Evolutionary conservation across 345 rosid genomes (phyloP), one percentile per base, ranked within the genome.

Genomic region (Boechera divaricarpa): DNA sequence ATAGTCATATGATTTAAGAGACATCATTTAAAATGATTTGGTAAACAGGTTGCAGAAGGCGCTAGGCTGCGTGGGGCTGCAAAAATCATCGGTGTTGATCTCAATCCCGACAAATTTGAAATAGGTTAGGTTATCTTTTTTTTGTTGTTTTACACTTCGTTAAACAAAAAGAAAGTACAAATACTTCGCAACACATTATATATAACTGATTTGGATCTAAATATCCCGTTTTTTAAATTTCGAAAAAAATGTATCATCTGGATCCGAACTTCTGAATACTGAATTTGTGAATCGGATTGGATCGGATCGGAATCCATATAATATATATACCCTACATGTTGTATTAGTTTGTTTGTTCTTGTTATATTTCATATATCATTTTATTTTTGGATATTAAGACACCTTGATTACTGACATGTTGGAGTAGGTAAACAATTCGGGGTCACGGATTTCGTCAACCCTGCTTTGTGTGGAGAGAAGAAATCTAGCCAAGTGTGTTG

Each of bases 401-500:
- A 48, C 12, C 10, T 56, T 36, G 29, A 33, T 13, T 44, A 70
- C 45, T 61, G 5, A 47, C 10, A 44, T 24, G 26, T 4, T 71
- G 4, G 77, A 64, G 57, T 67, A 91, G 92, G 90, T 48, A 88
- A 83, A 56, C 69, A 64, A 53, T 90, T 86, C 36, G 95, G 94
- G 2, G 35, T 91, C 62, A 91, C 91, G 39, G 84, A 89, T 75
- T 91, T 91, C 77, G 68, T 91, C 59, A 85, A 89, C 69, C 88
- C 93, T 74, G 26, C 82, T 18, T 65, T 82, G 11, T 81, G 53
- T 48, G 86, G 78, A n/a, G 88, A 83, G 29, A 83, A 78, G 54
- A 67, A 52, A 10, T 73, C 80, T 24, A 82, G 82, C 29, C 65
- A 86, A 84, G 95, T 88, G 10, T 28, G 75, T 16, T 18, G 51